Evolutionary conservation across 495 filamentous ascomycete genomes (phyloP).

Genomic region (Beverwykella pulmonaria): DNA sequence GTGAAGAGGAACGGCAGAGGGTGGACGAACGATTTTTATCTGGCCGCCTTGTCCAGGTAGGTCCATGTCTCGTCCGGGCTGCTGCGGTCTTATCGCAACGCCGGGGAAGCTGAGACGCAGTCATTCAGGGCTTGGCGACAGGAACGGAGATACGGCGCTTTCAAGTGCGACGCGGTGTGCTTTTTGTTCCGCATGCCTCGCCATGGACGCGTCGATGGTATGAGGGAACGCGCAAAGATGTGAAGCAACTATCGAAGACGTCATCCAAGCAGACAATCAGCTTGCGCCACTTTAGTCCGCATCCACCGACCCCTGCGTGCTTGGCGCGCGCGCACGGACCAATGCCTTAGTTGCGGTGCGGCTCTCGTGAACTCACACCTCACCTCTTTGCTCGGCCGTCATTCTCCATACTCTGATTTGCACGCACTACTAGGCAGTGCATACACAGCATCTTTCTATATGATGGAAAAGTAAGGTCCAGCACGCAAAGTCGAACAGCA

Average conservation of each 20-base stretch:
- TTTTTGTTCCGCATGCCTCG: neutral
- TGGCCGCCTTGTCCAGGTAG: neutral
- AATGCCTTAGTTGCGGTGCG: neutral
- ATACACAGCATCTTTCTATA: too few species aligned
- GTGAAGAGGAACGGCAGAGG: neutral
- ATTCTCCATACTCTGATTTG: too few species aligned
- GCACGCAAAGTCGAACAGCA: too few species aligned
- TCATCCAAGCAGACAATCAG: neutral
- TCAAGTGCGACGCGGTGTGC: neutral
- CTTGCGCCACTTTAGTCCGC: neutral
- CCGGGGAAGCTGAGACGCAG: neutral
- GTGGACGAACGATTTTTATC: neutral
- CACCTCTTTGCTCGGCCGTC: neutral
- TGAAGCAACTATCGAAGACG: neutral
- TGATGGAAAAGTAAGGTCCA: too few species aligned
- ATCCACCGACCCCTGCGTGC: neutral
- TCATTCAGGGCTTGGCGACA: neutral
- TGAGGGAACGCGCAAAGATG: neutral
- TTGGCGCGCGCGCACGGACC: neutral
- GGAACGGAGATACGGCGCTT: neutral
- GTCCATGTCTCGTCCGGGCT: neutral
- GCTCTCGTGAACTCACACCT: neutral
- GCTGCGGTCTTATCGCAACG: constrained; percentile 6
- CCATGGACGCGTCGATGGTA: neutral
- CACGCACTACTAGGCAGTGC: too few species aligned